A percentile compares a stretch with the other conserved stretches of the same genome.
These are phyloP conservation scores for Xylaria venustula DNA, from an alignment of 495 filamentous ascomycete genomes.

Conservation along the genomic window DNA sequence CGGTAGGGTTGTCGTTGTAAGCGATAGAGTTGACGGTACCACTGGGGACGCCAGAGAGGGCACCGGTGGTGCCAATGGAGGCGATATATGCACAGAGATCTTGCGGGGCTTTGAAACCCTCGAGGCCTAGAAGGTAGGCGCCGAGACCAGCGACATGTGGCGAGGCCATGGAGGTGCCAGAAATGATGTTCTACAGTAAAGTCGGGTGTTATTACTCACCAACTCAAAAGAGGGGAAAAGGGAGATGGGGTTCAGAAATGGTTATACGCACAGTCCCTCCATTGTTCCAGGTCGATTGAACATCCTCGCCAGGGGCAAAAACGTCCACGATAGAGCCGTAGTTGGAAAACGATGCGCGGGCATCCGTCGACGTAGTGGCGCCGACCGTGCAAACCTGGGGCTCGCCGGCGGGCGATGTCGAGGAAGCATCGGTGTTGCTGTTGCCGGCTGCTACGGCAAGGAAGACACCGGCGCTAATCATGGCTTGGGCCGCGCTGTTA, in stretches of 20 bases:
- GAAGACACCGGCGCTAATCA: slow-evolving; percentile 51
- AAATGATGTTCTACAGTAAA: slow-evolving; percentile 57
- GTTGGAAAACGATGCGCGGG: slow-evolving; percentile 61
- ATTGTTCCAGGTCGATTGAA: slow-evolving; percentile 59
- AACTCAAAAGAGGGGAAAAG: neutral
- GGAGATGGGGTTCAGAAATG: neutral
- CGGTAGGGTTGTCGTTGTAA: slow-evolving; percentile 49
- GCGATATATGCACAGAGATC: slow-evolving; percentile 45
- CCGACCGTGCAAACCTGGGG: slow-evolving; percentile 60
- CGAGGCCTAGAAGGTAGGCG: slow-evolving; percentile 57
- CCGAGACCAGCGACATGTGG: slow-evolving; percentile 64
- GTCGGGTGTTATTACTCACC: neutral
- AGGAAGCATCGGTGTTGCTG: slow-evolving; percentile 43
- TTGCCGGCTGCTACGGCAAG: slow-evolving; percentile 59
- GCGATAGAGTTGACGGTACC: slow-evolving; percentile 49
- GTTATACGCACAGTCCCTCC: slow-evolving; percentile 46
- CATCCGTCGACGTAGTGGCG: slow-evolving; percentile 47
- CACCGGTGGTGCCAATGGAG: slow-evolving; percentile 29
- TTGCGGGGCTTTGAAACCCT: slow-evolving; percentile 43
- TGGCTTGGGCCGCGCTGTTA: slow-evolving; percentile 51
- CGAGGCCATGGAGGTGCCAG: slow-evolving; percentile 65
- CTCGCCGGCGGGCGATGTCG: slow-evolving; percentile 57
- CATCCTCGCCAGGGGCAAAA: slow-evolving; percentile 56
- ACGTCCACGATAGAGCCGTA: slow-evolving; percentile 61
- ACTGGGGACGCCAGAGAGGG: slow-evolving; percentile 38